These are phyloP conservation scores for Didymella exigua DNA, from an alignment of 2,329 filamentous ascomycete species.

Conservation along the genomic window DNA sequence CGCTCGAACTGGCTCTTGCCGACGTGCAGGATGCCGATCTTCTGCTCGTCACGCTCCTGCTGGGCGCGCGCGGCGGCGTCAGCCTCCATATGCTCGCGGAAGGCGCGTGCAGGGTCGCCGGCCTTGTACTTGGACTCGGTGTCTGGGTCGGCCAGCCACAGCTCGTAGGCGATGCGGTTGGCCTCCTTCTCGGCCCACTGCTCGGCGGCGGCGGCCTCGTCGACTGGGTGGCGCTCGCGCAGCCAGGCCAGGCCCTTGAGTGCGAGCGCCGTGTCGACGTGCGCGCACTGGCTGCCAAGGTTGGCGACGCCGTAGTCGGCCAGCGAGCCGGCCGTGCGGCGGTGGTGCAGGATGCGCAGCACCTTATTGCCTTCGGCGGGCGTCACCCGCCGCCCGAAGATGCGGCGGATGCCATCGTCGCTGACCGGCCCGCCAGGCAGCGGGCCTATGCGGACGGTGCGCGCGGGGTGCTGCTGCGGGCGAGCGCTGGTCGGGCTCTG, in stretches of 20 bases:
- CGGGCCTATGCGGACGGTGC: conserved; percentile 41
- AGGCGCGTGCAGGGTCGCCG: conserved; percentile 40
- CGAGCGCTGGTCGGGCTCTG: conserved; percentile 25
- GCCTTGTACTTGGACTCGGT: conserved; percentile 47
- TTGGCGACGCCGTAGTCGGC: conserved; percentile 49
- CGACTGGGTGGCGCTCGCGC: conserved; percentile 45
- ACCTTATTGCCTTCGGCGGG: conserved; percentile 43
- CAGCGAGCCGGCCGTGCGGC: conserved; percentile 47
- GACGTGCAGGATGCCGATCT: conserved; percentile 43
- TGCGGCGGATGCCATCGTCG: conserved; percentile 29
- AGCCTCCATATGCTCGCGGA: conserved; percentile 42
- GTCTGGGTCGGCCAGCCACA: conserved; percentile 46
- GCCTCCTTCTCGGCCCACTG: conserved; percentile 49
- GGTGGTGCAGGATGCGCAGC: conserved; percentile 48
- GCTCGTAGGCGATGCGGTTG: conserved; percentile 46
- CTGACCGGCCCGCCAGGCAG: conserved; percentile 38
- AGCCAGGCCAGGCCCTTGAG: conserved; percentile 45
- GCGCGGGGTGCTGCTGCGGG: conserved; percentile 29
- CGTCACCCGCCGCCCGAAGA: conserved; percentile 43
- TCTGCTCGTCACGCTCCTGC: conserved; percentile 30
- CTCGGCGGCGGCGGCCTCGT: conserved; percentile 49
- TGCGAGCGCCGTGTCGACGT: conserved; percentile 35
- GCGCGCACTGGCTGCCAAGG: conserved; percentile 35
- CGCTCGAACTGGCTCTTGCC: conserved; percentile 45
- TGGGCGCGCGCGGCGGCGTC: conserved; percentile 33